Evolutionary conservation across 345 rosid genomes (phyloP).

Genomic region (Rhodamnia rubescens): DNA sequence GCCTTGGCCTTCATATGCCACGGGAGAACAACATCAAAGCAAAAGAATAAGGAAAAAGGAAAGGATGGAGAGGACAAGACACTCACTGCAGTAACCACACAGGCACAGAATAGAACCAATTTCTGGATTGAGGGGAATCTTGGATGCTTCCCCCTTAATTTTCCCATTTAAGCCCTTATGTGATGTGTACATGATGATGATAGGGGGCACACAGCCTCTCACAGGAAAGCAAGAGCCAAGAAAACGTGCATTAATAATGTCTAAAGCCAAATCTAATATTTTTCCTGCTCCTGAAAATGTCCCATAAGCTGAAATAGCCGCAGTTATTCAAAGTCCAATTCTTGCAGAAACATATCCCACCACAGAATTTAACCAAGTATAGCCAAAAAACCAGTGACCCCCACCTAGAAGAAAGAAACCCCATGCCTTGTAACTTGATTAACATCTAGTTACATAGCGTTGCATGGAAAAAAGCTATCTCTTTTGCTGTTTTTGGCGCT

Average conservation of each 20-base stretch:
- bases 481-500: background rate
- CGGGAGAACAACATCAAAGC: background rate
- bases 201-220: background rate
- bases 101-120: background rate
- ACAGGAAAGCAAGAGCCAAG: background rate
- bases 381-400: background rate
- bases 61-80: background rate
- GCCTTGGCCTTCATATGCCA: background rate
- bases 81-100: background rate
- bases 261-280: background rate
- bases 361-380: background rate
- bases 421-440: background rate
- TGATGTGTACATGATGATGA: background rate
- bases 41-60: background rate
- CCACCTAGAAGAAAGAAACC: background rate
- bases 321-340: background rate
- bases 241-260: background rate
- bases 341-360: background rate
- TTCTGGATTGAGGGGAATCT: slow-evolving; percentile 1
- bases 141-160: background rate
- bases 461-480: background rate
- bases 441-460: background rate
- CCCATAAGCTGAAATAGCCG: background rate
- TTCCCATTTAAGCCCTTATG: background rate
- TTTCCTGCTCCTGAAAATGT: background rate